Conservation (phyloP, 2,329 filamentous ascomycete genomes). For the Aureobasidium sp. region DNA sequence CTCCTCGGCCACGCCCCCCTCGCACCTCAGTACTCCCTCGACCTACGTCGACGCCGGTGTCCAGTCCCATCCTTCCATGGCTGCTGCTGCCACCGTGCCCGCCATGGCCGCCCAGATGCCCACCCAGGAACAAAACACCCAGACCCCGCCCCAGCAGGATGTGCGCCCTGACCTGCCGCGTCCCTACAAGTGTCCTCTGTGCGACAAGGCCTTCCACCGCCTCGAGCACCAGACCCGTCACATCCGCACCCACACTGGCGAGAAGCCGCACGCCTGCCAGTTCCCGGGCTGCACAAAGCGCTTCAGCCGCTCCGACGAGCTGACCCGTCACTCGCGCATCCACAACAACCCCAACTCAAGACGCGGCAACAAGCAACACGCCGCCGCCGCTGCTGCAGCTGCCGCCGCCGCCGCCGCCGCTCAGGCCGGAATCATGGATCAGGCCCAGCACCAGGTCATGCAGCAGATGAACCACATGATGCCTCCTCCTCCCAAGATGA, state of each 20-base stretch:
- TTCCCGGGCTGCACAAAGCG: slow-evolving; percentile 95
- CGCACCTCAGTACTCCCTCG: slow-evolving; percentile 29
- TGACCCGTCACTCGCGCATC: slow-evolving; percentile 94
- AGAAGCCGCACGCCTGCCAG: slow-evolving; percentile 95
- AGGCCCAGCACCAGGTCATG: slow-evolving; percentile 31
- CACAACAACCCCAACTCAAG: slow-evolving; percentile 98
- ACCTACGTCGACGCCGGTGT: slow-evolving; percentile 16
- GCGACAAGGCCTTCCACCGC: slow-evolving; percentile 97
- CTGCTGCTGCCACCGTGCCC: slow-evolving; percentile 36
- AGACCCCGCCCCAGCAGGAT: slow-evolving; percentile 48
- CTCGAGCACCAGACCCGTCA: slow-evolving; percentile 88
- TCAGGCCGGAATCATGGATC: slow-evolving; percentile 41
- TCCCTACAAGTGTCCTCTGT: slow-evolving; percentile 96
- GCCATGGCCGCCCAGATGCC: slow-evolving; percentile 48
- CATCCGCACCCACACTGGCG: slow-evolving; percentile 93
- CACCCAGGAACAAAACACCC: slow-evolving; percentile 51
- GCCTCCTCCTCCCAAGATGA: slow-evolving; percentile 64
- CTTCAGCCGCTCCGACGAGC: slow-evolving; percentile 91
- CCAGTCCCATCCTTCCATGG: slow-evolving; percentile 23
- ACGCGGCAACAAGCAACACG: slow-evolving; percentile 75
- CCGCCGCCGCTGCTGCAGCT: slow-evolving; percentile 49
- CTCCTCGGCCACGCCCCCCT: slow-evolving; percentile 31
- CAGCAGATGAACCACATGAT: slow-evolving; percentile 73
- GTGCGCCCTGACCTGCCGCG: slow-evolving; percentile 78
- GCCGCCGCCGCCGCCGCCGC: slow-evolving; percentile 40